phyloP scores from a whole-genome alignment of 192 early-diverging fungal species.

The Dissophora globulifera region DNA sequence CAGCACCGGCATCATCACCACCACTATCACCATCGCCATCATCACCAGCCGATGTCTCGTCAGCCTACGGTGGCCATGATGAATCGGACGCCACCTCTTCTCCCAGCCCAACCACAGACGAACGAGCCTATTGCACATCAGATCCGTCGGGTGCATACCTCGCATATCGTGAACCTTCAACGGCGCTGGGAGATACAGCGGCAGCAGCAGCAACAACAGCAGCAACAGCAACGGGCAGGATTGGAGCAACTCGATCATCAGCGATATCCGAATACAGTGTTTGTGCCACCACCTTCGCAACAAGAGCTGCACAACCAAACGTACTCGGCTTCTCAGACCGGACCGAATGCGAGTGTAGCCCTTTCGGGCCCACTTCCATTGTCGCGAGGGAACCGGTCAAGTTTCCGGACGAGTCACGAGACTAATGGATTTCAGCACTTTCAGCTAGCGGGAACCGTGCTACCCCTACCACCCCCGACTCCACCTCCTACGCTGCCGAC shows the following conservation, averaged over 20 bases:
- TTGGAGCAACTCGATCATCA: background rate
- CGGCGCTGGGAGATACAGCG: constrained; percentile 28
- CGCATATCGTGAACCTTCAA: constrained; percentile 13
- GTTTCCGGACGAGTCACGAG: constrained; percentile 34
- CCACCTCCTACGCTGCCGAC: background rate
- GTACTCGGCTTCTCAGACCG: too few relatives aligned
- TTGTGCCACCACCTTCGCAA: constrained; percentile 19
- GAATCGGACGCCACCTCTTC: constrained; percentile 23
- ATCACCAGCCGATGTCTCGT: background rate
- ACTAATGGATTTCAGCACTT: constrained; percentile 28
- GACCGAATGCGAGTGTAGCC: background rate
- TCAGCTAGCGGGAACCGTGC: background rate
- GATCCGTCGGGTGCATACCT: constrained; percentile 15
- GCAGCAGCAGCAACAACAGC: constrained; percentile 3
- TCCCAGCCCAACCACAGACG: constrained; percentile 10
- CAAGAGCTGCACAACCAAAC: constrained; percentile 5
- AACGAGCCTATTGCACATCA: constrained; percentile 38
- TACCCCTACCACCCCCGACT: background rate
- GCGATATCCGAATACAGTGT: constrained; percentile 7
- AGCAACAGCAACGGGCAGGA: constrained; percentile 2
- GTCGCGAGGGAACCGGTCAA: constrained; percentile 6
- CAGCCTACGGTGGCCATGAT: constrained; percentile 13
- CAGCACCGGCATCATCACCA: background rate
- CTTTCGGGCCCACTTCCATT: constrained; percentile 1
- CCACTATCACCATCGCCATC: background rate